Evolutionary conservation across 2,329 filamentous ascomycete species (phyloP).

Genomic region (Hymenoscyphus repandus): DNA sequence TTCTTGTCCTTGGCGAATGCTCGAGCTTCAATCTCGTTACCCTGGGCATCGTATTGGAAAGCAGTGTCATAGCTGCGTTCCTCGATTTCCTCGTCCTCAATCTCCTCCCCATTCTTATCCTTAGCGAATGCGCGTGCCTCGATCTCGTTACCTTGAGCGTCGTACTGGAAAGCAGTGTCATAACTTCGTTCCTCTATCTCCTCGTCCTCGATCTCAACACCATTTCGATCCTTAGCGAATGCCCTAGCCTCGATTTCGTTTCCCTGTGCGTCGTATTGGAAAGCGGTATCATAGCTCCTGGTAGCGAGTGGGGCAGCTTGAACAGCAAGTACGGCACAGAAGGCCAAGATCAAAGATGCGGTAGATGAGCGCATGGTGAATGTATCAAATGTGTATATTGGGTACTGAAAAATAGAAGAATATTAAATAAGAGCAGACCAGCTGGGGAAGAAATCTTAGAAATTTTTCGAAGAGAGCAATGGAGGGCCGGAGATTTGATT

Average conservation of each 20-base stretch:
- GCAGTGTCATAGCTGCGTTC: background rate
- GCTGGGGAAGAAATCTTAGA: constrained; percentile 5
- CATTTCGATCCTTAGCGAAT: constrained; percentile 47
- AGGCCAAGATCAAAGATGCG: constrained; percentile 23
- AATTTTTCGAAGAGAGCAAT: background rate
- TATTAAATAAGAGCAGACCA: constrained; percentile 13
- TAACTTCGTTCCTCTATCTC: constrained; percentile 43
- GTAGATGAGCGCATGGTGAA: constrained; percentile 23
- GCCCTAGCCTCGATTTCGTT: constrained; percentile 61
- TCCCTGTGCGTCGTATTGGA: constrained; percentile 7
- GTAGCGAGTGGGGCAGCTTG: constrained; percentile 17
- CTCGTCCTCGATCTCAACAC: constrained; percentile 61
- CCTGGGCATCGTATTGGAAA: background rate
- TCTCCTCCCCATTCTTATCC: constrained; percentile 63
- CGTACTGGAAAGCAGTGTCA: constrained; percentile 26
- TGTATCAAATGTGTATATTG: constrained; percentile 1
- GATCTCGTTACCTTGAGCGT: constrained; percentile 46
- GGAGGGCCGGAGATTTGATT: background rate
- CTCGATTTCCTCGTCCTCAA: constrained; percentile 59
- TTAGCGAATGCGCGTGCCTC: constrained; percentile 60
- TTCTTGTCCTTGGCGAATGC: background rate
- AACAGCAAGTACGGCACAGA: constrained; percentile 22
- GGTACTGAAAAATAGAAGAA: background rate
- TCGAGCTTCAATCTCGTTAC: background rate
- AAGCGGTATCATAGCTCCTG: constrained; percentile 5